Evolutionary conservation across 768 basidiomycete species (phyloP), one percentile per base, ranked within the genome.

Genomic region (Suillus sp.): DNA sequence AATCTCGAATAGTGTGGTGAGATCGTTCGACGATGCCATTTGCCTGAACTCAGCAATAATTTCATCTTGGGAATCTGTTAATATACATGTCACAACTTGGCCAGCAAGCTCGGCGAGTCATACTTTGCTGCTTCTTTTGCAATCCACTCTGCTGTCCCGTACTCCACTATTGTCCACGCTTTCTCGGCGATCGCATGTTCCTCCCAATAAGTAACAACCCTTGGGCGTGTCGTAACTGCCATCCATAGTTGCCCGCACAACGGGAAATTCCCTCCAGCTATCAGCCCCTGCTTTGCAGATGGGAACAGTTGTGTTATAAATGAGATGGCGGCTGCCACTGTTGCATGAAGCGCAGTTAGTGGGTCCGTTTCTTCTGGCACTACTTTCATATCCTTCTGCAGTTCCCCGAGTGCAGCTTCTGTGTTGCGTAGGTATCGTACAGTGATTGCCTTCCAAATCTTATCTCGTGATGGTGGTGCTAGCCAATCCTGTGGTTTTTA

Each of bases 251-350:
- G 60, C 43, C 69, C 71, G 27, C 71, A 72, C 32, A 71, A 16
- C 55, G 64, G 63, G 20, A 66, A 73, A 63, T 61, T 43, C 8
- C 60, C 71, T 10, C 65, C 69, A 16, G 22, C 27, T 6, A 37
- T 59, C 25, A 72, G 59, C 42, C 59, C 59, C n/a, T 4, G 37
- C 58, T 54, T 63, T 14, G 45, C 61, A n/a, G 66, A 59, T 7
- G 72, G 70, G 64, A 71, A 72, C 3, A 72, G 0, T 42, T 72
- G 64, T 0, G 63, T 66, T 50, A 72, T 71, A 14, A 72, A 62
- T 22, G 62, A 64, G 67, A 72, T 66, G 22, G 64, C 66, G 22
- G 71, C 54, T 40, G 62, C 54, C n/a, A 71, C 62, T 4, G 65
- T 59, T 27, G 56, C 71, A 55, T 47, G 66, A 5, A 71, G 55